These are phyloP conservation scores for Vitis vinifera DNA, from an alignment of 164 flowering plant genomes.

Conservation along the genomic window ASM3070453v1 NC_081812.1:17649501-17650000, in stretches of 20 bases:
- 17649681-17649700: not conserved
- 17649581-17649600: too few relatives aligned
- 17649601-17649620: too few relatives aligned
- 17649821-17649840: not conserved
- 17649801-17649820: not conserved
- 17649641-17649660: constrained; percentile 1
- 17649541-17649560: constrained; percentile 2
- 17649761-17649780: not conserved
- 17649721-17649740: not conserved
- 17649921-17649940: constrained; percentile 72
- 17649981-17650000: constrained; percentile 55
- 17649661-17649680: constrained; percentile 1
- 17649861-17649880: constrained; percentile 15
- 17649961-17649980: constrained; percentile 96
- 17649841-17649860: constrained; percentile 7
- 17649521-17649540: constrained; percentile 82
- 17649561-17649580: not conserved
- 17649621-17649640: not conserved
- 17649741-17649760: not conserved
- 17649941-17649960: constrained; percentile 77
- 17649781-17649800: not conserved
- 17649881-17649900: constrained; percentile 32
- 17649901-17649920: constrained; percentile 79
- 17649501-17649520: constrained; percentile 78
- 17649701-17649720: not conserved